phyloP scores from a whole-genome alignment of 257 asterid species.

The Gentiana dahurica region DNA sequence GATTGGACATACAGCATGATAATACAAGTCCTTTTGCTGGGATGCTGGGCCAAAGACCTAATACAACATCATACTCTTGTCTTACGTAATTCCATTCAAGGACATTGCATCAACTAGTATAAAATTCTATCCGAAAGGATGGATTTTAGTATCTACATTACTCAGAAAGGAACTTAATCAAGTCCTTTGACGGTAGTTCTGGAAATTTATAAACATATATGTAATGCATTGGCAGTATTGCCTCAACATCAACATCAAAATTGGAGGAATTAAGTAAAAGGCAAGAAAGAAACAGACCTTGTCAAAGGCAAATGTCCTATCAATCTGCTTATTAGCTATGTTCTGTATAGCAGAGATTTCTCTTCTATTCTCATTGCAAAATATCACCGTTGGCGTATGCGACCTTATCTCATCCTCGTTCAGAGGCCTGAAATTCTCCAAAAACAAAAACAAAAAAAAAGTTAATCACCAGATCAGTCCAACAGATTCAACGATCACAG shows the following conservation, averaged over 20 bases:
- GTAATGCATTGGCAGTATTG: too few species aligned
- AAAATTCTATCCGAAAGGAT: too few species aligned
- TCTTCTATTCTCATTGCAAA: constrained; percentile 82
- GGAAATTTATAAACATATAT: too few species aligned
- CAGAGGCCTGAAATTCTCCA: constrained; percentile 49
- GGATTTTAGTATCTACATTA: too few species aligned
- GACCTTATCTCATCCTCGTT: constrained; percentile 80
- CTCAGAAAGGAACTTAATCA: too few species aligned
- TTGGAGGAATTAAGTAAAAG: neutral
- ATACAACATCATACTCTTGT: constrained; percentile 8
- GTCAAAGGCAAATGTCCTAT: constrained; percentile 85
- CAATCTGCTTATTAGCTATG: constrained; percentile 98
- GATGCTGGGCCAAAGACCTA: constrained; percentile 93
- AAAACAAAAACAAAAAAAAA: neutral
- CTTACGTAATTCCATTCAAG: neutral
- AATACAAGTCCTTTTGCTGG: constrained; percentile 84
- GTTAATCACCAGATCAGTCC: neutral
- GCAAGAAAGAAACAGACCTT: constrained; percentile 38
- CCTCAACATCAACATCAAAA: too few species aligned
- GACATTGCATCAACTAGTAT: too few species aligned
- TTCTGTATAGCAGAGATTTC: constrained; percentile 90
- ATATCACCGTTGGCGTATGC: constrained; percentile 73
- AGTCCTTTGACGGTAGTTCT: too few species aligned
- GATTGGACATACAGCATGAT: constrained; percentile 76
- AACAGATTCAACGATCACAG: neutral